Evolutionary conservation across 768 basidiomycete genomes (phyloP).

Genomic region (Infundibulicybe gibba): DNA sequence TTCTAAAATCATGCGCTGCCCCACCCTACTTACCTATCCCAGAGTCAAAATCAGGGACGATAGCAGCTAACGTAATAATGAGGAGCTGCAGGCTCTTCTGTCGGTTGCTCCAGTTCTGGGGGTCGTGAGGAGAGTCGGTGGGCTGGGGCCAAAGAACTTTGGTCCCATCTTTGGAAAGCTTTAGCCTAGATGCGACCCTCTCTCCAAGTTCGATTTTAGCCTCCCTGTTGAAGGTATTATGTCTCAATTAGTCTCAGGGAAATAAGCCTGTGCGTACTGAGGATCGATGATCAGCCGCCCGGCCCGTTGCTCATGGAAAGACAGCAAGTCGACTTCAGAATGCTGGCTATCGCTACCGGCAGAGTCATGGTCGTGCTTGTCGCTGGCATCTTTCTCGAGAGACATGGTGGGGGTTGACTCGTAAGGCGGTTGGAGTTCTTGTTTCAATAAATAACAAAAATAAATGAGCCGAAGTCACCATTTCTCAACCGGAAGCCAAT

Average conservation of each 20-base stretch:
- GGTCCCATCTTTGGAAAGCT: conserved; percentile 52
- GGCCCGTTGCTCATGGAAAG: conserved; percentile 51
- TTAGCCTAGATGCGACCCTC: conserved; percentile 47
- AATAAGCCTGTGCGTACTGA: conserved; percentile 30
- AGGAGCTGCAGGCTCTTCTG: conserved; percentile 55
- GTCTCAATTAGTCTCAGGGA: not conserved
- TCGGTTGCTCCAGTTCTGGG: conserved; percentile 58
- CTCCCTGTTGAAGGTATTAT: conserved; percentile 34
- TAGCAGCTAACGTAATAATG: conserved; percentile 60
- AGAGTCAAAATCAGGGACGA: conserved; percentile 67
- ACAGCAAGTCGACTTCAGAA: conserved; percentile 26
- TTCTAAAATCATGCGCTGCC: not conserved
- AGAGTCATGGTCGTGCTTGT: conserved; percentile 14
- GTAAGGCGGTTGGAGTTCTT: too few relatives aligned
- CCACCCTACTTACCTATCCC: conserved; percentile 44
- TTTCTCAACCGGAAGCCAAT: not conserved
- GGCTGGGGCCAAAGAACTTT: conserved; percentile 72
- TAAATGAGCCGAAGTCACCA: too few relatives aligned
- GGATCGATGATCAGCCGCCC: conserved; percentile 64
- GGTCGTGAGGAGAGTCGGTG: conserved; percentile 56
- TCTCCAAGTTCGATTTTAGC: conserved; percentile 61
- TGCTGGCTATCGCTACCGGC: conserved; percentile 10
- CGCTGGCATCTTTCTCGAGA: conserved; percentile 17
- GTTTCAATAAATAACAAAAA: too few relatives aligned
- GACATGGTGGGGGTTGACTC: conserved; percentile 14